Conservation (phyloP, 768 basidiomycete species). For the Tylopilus plumbeoviolaceoides region DNA sequence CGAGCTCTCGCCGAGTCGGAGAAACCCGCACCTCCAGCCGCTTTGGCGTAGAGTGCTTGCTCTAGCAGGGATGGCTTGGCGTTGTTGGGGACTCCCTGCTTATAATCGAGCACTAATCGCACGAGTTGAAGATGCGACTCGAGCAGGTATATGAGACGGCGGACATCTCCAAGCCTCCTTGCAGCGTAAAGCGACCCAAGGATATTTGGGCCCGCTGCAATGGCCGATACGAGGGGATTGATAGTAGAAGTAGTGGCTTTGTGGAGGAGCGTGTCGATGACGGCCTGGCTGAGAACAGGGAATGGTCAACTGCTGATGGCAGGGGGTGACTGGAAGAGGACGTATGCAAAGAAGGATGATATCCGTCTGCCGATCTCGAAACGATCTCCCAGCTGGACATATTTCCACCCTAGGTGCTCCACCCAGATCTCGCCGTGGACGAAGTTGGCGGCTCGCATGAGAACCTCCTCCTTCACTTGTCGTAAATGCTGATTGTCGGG, state of each 20-base stretch:
- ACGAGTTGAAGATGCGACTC: conserved; percentile 61
- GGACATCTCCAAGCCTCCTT: conserved; percentile 65
- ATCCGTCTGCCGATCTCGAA: conserved; percentile 78
- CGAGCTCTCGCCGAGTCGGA: conserved; percentile 44
- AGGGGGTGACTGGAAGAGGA: conserved; percentile 61
- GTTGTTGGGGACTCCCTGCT: conserved; percentile 43
- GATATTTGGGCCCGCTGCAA: conserved; percentile 59
- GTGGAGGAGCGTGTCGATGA: conserved; percentile 68
- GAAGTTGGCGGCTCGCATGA: conserved; percentile 71
- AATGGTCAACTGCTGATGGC: conserved; percentile 54
- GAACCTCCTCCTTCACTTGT: conserved; percentile 79
- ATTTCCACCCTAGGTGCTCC: conserved; percentile 70
- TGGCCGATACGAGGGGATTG: conserved; percentile 69
- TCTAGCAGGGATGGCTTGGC: conserved; percentile 66
- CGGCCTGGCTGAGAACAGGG: conserved; percentile 51
- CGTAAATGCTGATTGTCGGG: conserved; percentile 58
- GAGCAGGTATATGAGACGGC: conserved; percentile 63
- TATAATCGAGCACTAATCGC: conserved; percentile 60
- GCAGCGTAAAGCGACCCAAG: conserved; percentile 56
- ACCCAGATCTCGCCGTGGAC: conserved; percentile 89
- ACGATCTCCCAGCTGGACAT: conserved; percentile 68
- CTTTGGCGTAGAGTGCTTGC: conserved; percentile 65
- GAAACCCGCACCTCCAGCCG: conserved; percentile 45
- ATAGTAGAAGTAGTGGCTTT: conserved; percentile 78
- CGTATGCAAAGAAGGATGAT: conserved; percentile 59